These are phyloP conservation scores for Aphanomyces astaci DNA, from an alignment of 352 stramenopile genomes.

Conservation along the genomic window DNA sequence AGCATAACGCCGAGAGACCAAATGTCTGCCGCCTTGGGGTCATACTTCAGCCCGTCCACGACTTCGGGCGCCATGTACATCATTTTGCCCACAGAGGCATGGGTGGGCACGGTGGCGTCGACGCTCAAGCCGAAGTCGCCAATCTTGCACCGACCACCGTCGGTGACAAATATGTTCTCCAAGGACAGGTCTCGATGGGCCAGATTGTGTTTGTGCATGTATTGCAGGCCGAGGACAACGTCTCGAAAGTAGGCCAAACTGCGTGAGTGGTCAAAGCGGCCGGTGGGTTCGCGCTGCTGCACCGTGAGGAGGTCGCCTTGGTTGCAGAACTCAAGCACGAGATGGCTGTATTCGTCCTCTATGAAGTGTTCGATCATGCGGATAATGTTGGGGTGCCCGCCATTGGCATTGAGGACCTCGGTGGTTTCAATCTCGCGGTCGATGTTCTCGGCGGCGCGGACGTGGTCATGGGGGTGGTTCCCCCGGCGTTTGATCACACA, in stretches of 20 bases:
- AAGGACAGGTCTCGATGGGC: slow-evolving; percentile 31
- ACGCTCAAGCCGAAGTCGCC: slow-evolving; percentile 32
- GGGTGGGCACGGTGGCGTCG: not conserved
- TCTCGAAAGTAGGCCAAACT: slow-evolving; percentile 24
- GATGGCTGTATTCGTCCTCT: slow-evolving; percentile 20
- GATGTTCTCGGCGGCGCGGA: slow-evolving; percentile 22
- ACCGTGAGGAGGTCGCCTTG: slow-evolving; percentile 28
- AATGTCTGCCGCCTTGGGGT: slow-evolving; percentile 89
- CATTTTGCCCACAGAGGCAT: slow-evolving; percentile 24
- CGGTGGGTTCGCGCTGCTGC: slow-evolving; percentile 22
- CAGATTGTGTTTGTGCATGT: slow-evolving; percentile 28
- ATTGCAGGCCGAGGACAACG: slow-evolving; percentile 25
- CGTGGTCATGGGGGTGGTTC: not conserved
- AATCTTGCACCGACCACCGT: slow-evolving; percentile 29
- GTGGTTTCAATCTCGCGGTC: slow-evolving; percentile 26
- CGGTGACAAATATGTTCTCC: slow-evolving; percentile 32
- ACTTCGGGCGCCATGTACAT: slow-evolving; percentile 30
- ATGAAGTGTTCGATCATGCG: slow-evolving; percentile 23
- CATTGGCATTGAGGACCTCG: slow-evolving; percentile 21
- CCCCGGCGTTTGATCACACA: not conserved
- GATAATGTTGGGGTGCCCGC: slow-evolving; percentile 29
- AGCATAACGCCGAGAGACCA: slow-evolving; percentile 90
- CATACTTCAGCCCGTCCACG: slow-evolving; percentile 47
- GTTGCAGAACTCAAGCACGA: slow-evolving; percentile 37
- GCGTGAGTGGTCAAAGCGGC: slow-evolving; percentile 22